Evolutionary conservation across 140 eudicot species (phyloP).

Genomic region (Anethum foeniculum): DNA sequence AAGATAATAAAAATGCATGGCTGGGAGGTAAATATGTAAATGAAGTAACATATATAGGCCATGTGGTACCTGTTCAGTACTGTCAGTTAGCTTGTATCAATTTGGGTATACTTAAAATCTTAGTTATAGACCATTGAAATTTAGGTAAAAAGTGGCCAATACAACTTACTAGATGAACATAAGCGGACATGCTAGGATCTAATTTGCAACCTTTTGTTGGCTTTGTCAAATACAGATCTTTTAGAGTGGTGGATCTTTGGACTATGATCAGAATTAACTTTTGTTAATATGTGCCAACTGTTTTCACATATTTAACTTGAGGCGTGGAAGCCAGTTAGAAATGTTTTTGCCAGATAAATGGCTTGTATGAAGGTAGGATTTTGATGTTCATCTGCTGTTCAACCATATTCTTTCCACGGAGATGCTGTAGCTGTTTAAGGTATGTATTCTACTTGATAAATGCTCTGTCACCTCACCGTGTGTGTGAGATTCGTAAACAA

Average conservation of each 20-base stretch:
- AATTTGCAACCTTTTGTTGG: conserved; percentile 40
- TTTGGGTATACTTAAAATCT: conserved; percentile 24
- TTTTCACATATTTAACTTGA: conserved; percentile 43
- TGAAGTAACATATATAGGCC: conserved; percentile 22
- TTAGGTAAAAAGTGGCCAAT: conserved; percentile 23
- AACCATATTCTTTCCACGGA: conserved; percentile 16
- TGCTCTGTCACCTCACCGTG: not conserved
- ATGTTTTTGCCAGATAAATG: conserved; percentile 27
- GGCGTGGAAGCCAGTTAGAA: conserved; percentile 36
- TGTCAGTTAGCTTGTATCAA: conserved; percentile 30
- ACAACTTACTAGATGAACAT: conserved; percentile 11
- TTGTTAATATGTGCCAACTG: conserved; percentile 41
- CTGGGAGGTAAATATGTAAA: conserved; percentile 53
- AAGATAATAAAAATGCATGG: conserved; percentile 29
- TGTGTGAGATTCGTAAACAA: not conserved
- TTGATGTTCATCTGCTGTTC: conserved; percentile 42
- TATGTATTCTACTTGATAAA: not conserved
- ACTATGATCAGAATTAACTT: conserved; percentile 39
- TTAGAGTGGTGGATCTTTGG: conserved; percentile 48
- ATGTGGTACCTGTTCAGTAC: conserved; percentile 27
- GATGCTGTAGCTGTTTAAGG: not conserved
- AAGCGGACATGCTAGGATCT: conserved; percentile 34
- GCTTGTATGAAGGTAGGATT: conserved; percentile 24
- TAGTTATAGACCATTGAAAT: conserved; percentile 14
- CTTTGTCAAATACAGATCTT: conserved; percentile 51